Evolutionary conservation across 2,329 filamentous ascomycete genomes (phyloP), one percentile per base, ranked within the genome.

Genomic region (Epichloe uncinata): DNA sequence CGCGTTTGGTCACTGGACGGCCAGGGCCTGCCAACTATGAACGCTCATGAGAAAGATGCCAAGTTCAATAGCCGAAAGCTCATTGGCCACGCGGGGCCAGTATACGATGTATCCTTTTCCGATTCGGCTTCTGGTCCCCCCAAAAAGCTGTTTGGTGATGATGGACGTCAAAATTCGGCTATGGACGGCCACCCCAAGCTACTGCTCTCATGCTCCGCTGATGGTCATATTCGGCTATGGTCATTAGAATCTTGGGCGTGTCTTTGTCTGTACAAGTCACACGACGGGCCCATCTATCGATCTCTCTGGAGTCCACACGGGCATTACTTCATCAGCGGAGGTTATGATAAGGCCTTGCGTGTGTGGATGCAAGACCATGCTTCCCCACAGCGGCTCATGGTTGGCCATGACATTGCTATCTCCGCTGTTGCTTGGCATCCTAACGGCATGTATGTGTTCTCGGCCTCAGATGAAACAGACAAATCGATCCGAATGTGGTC

Each of bases 401-500:
- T 91, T 3, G 93, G 93, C 1, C 93, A 98, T 61, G 90, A 97
- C 58, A 87, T 89, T 18, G 84, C 88, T 57, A 87, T 96, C n/a
- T 94, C 94, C 47, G 82, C 83, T 42, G 75, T 96, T n/a, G 76
- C 85, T 13, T 98, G 93, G 82, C 93, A 98, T 60, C 88, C 91
- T 0, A 98, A 98, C 63, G 88, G 87, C 16, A 81, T 85, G 5
- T 98, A 97, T 59, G 73, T 96, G 42, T 96, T 98, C 66, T 96
- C 93, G 0, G 89, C 86, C 3, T 94, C 88, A 12, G 86, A 86
- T 56, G 90, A 82, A 61, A 78, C 74, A 6, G 81, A 98, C 66
- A 91, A 91, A 66, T 93, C 89, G 0, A 87, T 97, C 35, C 84
- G 93, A 33, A 97, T 98, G 91, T 98, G 93, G 93, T 84, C 89